phyloP scores from a whole-genome alignment of 176 grass and related monocot species.

The Saccharum officinarum region DNA sequence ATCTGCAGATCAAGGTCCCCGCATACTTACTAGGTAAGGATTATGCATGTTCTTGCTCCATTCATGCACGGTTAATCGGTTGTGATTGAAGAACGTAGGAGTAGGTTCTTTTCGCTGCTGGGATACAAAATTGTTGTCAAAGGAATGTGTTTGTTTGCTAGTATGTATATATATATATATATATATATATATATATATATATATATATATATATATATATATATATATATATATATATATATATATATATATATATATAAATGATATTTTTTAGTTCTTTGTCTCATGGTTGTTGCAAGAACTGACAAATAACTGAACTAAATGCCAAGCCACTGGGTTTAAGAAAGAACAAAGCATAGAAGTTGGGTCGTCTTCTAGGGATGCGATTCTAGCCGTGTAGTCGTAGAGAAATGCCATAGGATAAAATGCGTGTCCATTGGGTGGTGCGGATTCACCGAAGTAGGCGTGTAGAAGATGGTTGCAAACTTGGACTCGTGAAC shows the following conservation, averaged over 20 bases:
- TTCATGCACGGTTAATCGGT: background rate
- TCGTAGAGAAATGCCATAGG: background rate
- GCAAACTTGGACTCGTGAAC: slow-evolving; percentile 34
- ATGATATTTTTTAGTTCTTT: background rate
- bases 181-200: too few relatives aligned
- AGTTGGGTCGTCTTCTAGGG: background rate
- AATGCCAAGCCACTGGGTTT: background rate
- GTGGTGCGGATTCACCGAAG: slow-evolving; percentile 3
- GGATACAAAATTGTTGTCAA: background rate
- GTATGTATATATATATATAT: too few relatives aligned
- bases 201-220: too few relatives aligned
- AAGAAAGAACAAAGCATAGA: background rate
- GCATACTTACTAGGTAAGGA: slow-evolving; percentile 47
- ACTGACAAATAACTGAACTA: background rate
- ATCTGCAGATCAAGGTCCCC: slow-evolving; percentile 66
- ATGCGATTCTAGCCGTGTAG: background rate
- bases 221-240: too few relatives aligned
- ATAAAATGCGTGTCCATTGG: background rate
- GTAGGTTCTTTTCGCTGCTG: background rate
- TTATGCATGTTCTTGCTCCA: background rate
- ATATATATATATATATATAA: background rate
- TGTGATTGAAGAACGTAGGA: background rate
- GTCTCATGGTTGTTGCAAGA: background rate
- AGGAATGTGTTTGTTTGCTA: background rate
- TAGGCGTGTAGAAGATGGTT: slow-evolving; percentile 1